Evolutionary conservation across 2,329 filamentous ascomycete species (phyloP), one percentile per base, ranked within the genome.

Genomic region (Sporothrix phasma): DNA sequence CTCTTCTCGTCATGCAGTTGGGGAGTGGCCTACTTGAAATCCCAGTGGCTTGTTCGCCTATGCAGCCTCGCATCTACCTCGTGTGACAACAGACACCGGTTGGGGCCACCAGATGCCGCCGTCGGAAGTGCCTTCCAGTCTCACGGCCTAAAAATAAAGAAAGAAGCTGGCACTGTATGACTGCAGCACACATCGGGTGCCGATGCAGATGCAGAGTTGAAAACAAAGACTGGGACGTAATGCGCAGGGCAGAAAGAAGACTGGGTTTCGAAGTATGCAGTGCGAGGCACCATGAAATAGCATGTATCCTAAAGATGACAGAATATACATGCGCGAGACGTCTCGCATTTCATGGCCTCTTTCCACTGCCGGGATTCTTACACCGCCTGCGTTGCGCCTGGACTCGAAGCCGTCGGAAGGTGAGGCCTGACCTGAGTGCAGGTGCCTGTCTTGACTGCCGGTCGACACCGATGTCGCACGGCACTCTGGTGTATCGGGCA

Each of bases 1-100:
- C 3, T 19, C 11, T 39, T 39, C 29, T 39, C 51, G n/a, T 22
- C 49, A 56, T 56, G 51, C 31, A 22, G 15, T 39, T 39, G 39
- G 10, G n/a, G 31, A 54, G 31, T 17, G 31, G 31, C 8, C 13
- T 37, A n/a, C n/a, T 15, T 54, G 31, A 10, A 39, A 54, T 58
- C 34, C 53, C 53, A 58, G 34, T 58, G 53, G 29, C 54, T 58
- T 58, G 37, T n/a, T 59, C 56, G 24, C 17, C 43, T 49, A 37
- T 37, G 43, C n/a, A 51, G 59, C 59, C 59, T 61, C 51, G 59
- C 45, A 61, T 49, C 59, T 41, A 13, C 45, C 13, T 61, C 22
- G 59, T 61, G 31, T 31, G 19, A 61, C 59, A n/a, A 7, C 43
- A 47, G 43, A 60, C 56, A 34, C 41, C 41, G 56, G 24, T 47